Base-by-base conservation (phyloP, 257 asterid species). In the Nicotiana noctiflora region DNA sequence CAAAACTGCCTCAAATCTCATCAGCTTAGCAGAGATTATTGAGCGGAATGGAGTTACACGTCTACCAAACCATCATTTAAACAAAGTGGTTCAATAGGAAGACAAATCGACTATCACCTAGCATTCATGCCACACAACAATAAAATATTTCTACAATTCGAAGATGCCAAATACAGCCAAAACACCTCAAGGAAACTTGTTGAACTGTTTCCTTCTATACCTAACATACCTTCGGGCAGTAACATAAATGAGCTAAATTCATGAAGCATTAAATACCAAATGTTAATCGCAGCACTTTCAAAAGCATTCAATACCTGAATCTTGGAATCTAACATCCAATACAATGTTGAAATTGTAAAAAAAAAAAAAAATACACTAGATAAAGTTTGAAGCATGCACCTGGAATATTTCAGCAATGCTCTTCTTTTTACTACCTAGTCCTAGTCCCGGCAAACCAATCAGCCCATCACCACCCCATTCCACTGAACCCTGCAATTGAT, bases 381-480 rank as follows among this genome's bases (percentile, higher is more conserved):
- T 75, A 21, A 37, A 11, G 49, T 53, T 72, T 80, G 79, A 80
- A 57, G 56, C 40, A 84, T 80, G 68, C 83, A 95, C 99, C 95
- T 95, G 93, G 88, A 93, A 93, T 78, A 92, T 91, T 83, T 91
- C 93, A 31, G 92, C 96, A 65, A 94, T 84, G 84, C 98, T 94
- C 91, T 90, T 94, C 83, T 93, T 96, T 74, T 91, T 92, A 90
- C 87, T 79, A 70, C 95, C 95, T 61, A 91, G 80, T 46, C 94
- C 97, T 84, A 93, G 79, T 44, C 96, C 98, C 31, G 97, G 97
- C 89, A 94, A 88, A 31, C 98, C 98, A 85, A 93, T 94, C 79
- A 95, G 97, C 31, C 98, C 98, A 88, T 93, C 97, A 15, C 92
- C 93, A 61, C 92, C 97, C 98, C 98, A 95, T 75, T 93, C 98